These are phyloP conservation scores for Aspergillus cristatus DNA, from an alignment of 495 filamentous ascomycete species.

Conservation along the genomic window DNA sequence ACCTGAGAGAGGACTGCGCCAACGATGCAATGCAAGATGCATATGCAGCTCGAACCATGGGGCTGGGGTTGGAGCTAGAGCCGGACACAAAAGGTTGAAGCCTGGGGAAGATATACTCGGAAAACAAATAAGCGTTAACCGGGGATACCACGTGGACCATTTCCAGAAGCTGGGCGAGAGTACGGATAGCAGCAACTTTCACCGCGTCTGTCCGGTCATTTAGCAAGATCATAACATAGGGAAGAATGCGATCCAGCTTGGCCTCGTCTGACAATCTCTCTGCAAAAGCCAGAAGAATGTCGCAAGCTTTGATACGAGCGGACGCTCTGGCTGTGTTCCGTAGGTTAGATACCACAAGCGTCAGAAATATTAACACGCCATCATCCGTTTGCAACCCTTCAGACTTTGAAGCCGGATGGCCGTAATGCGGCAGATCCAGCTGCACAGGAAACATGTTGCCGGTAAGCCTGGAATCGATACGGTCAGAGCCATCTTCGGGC, in stretches of 20 bases:
- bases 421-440: constrained; percentile 79
- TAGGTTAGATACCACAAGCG: constrained; percentile 75
- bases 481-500: constrained; percentile 14
- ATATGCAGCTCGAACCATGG: constrained; percentile 78
- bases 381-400: constrained; percentile 49
- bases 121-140: constrained; percentile 90
- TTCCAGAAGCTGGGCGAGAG: constrained; percentile 79
- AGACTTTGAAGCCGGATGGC: constrained; percentile 43
- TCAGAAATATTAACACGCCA: constrained; percentile 86
- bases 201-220: constrained; percentile 76
- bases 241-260: constrained; percentile 88
- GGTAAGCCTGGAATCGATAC: constrained; percentile 18
- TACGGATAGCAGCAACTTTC: constrained; percentile 72
- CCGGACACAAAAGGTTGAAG: constrained; percentile 60
- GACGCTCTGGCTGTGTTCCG: constrained; percentile 81
- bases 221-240: constrained; percentile 74
- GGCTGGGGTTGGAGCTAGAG: constrained; percentile 46
- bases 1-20: constrained; percentile 77
- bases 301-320: constrained; percentile 83
- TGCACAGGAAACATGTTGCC: constrained; percentile 60
- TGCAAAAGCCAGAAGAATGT: constrained; percentile 85
- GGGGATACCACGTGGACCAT: constrained; percentile 82
- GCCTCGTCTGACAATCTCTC: constrained; percentile 91
- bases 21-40: constrained; percentile 86
- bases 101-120: constrained; percentile 85